Evolutionary conservation across 1,139 yeast species (phyloP).

Genomic region (Hanseniaspora uvarum): DNA sequence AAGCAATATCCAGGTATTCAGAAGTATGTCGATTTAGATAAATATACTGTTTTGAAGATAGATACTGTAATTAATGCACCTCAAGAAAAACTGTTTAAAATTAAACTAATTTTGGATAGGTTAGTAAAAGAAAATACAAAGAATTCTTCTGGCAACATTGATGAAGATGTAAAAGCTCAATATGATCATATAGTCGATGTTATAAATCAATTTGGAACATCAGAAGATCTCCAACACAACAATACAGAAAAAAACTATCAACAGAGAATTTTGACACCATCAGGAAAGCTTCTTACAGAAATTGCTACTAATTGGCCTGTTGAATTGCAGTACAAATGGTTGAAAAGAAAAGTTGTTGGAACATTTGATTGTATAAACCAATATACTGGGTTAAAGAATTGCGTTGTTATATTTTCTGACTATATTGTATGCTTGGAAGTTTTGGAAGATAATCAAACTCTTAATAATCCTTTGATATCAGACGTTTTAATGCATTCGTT

Average conservation of each 20-base stretch:
- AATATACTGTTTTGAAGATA: conserved; percentile 48
- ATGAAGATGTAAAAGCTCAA: conserved; percentile 35
- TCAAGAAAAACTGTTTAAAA: conserved; percentile 52
- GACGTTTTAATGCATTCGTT: conserved; percentile 84
- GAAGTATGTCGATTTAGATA: conserved; percentile 18
- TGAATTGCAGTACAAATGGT: conserved; percentile 81
- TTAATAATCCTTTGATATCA: conserved; percentile 53
- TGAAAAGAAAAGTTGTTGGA: conserved; percentile 72
- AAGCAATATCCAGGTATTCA: conserved; percentile 23
- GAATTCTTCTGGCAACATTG: conserved; percentile 30
- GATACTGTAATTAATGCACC: conserved; percentile 65
- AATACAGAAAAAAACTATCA: conserved; percentile 36
- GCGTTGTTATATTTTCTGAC: conserved; percentile 73
- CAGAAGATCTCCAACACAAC: conserved; percentile 29
- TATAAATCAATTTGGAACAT: conserved; percentile 70
- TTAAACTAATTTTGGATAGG: conserved; percentile 58
- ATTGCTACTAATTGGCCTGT: conserved; percentile 80
- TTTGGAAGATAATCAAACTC: conserved; percentile 28
- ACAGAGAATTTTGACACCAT: conserved; percentile 74
- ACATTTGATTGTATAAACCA: conserved; percentile 48
- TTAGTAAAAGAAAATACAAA: conserved; percentile 38
- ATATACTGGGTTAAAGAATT: conserved; percentile 37
- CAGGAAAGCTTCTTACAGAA: conserved; percentile 79
- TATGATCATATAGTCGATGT: conserved; percentile 51
- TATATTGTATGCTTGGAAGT: conserved; percentile 54